These are phyloP conservation scores for Hymenoscyphus fraxineus DNA, from an alignment of 2,329 filamentous ascomycete species.

Conservation along the genomic window DNA sequence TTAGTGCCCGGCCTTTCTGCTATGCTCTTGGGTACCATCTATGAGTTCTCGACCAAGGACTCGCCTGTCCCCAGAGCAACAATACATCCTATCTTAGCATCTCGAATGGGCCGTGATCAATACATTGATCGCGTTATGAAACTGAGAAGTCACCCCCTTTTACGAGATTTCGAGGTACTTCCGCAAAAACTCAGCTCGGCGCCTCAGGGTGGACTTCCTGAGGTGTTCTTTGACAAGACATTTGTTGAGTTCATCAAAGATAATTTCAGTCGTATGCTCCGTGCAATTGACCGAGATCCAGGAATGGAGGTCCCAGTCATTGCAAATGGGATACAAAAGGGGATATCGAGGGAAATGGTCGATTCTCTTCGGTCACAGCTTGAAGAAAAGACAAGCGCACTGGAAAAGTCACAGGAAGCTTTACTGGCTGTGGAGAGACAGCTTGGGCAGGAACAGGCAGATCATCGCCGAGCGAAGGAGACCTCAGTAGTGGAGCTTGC, in stretches of 20 bases:
- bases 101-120: slow-evolving; percentile 76
- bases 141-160: slow-evolving; percentile 70
- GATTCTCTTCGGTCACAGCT: slow-evolving; percentile 78
- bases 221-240: slow-evolving; percentile 78
- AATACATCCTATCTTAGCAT: slow-evolving; percentile 72
- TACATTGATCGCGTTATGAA: slow-evolving; percentile 80
- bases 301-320: slow-evolving; percentile 80
- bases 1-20: slow-evolving; percentile 80
- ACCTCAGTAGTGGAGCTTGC: slow-evolving; percentile 49
- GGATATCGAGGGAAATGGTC: slow-evolving; percentile 89
- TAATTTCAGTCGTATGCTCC: slow-evolving; percentile 80
- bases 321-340: slow-evolving; percentile 76
- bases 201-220: slow-evolving; percentile 57
- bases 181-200: slow-evolving; percentile 61
- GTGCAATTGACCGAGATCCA: slow-evolving; percentile 87
- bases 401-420: slow-evolving; percentile 47
- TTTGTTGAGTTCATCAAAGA: slow-evolving; percentile 97
- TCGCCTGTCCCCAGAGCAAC: slow-evolving; percentile 81
- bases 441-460: slow-evolving; percentile 68
- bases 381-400: slow-evolving; percentile 60
- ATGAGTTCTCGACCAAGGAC: slow-evolving; percentile 97
- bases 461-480: slow-evolving; percentile 65
- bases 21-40: slow-evolving; percentile 79
- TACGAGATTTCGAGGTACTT: slow-evolving; percentile 87
- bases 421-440: slow-evolving; percentile 47